Base-by-base conservation (phyloP, 2,329 filamentous ascomycete species). In the Colletotrichum gigasporum region DNA sequence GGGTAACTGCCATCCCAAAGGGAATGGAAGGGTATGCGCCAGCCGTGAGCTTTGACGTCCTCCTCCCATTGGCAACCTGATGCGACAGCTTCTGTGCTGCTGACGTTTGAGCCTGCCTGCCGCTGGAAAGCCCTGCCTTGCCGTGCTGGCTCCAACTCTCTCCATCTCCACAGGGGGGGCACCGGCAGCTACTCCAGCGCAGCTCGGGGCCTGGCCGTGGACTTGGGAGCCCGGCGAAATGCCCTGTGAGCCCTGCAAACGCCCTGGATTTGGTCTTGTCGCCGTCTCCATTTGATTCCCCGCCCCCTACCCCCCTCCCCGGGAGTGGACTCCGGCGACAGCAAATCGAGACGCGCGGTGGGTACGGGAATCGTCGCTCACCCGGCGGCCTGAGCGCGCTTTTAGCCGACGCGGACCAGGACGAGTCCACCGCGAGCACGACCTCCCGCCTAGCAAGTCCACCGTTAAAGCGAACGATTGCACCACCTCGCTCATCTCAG, bases 1-100 rank as follows among this genome's bases (percentile, higher is more conserved):
- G 62, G 56, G 62, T 61, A 61, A 50, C 56, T 64, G 62, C 56
- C 62, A 64, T 64, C 62, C 57, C 62, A 61, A 61, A 20, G 50
- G 28, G 22, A 52, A 24, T 32, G n/a, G 37, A 35, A 16, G 32
- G 32, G 20, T n/a, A n/a, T n/a, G n/a, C n/a, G n/a, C n/a, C n/a
- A n/a, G n/a, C n/a, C n/a, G n/a, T n/a, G n/a, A n/a, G n/a, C n/a
- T n/a, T n/a, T n/a, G n/a, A n/a, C n/a, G 22, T n/a, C 42, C n/a
- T 22, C 12, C 30, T 44, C 52, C 39, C 14, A 54, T 54, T 54
- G 51, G 51, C n/a, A n/a, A n/a, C 12, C 48, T 18, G n/a, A 54
- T 60, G 58, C 58, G 50, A 61, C 39, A 39, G 35, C 42, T 51
- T 16, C 18, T 42, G 59, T 20, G 28, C 42, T 63, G 59, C 30